Evolutionary conservation across 2,329 filamentous ascomycete species (phyloP).

Genomic region (Torrubiellomyces zombiae): DNA sequence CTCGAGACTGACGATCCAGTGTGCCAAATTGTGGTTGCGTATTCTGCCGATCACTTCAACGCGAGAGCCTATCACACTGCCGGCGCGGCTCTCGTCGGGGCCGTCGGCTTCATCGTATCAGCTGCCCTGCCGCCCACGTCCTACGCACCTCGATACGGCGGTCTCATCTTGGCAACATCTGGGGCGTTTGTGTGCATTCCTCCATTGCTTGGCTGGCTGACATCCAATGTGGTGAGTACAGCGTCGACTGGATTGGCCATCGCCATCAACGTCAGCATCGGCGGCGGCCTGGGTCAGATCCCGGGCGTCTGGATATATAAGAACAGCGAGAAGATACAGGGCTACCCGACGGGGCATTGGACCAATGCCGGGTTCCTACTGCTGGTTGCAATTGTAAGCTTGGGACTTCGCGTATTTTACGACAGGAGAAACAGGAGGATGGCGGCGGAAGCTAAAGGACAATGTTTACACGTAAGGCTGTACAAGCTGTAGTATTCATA

Average conservation of each 20-base stretch:
- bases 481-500: no score
- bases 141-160: constrained; percentile 48
- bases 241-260: constrained; percentile 51
- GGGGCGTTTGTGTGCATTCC: constrained; percentile 55
- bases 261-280: constrained; percentile 50
- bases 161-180: constrained; percentile 48
- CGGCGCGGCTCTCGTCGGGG: constrained; percentile 24
- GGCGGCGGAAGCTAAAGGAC: no score
- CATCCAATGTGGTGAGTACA: constrained; percentile 49
- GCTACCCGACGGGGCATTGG: constrained; percentile 58
- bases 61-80: constrained; percentile 30
- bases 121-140: constrained; percentile 43
- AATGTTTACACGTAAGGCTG: no score
- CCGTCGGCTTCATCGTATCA: constrained; percentile 39
- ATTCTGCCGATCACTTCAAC: constrained; percentile 47
- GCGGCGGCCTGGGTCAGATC: constrained; percentile 53
- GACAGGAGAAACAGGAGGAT: no score
- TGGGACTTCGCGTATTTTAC: no score
- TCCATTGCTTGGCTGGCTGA: constrained; percentile 54
- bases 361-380: constrained; percentile 43
- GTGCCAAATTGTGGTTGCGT: constrained; percentile 27
- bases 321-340: constrained; percentile 36
- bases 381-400: no score
- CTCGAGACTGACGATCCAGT: constrained; percentile 10
- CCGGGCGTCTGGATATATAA: constrained; percentile 62